Evolutionary conservation across 305 asterid species (phyloP), one percentile per base, ranked within the genome.

Genomic region (Rubia occidens): DNA sequence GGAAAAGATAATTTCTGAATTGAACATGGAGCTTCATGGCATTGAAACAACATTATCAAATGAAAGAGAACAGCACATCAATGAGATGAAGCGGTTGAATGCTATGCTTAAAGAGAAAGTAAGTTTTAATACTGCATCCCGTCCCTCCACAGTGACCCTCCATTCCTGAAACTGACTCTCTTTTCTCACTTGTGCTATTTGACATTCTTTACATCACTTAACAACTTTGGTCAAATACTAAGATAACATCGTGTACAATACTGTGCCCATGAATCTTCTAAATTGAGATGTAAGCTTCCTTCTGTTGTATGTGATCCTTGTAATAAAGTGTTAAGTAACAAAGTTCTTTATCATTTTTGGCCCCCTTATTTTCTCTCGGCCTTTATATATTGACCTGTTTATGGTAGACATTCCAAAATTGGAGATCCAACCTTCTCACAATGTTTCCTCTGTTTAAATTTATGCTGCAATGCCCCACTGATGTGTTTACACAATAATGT

Each of bases 1-100:
- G 87, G 99, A 91, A 81, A 91, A 84, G 88, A 81, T 89, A 70
- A 89, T 95, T 69, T 91, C 99, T 73, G 99, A 89, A 68, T 77
- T 95, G 81, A 95, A 91, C 76, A 72, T 78, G 83, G 99, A 95
- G 80, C 97, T 95, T 78, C 99, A 91, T 80, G 88, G 88, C 72
- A 74, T 95, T 59, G 99, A 95, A 83, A 87, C 85, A 66, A 84
- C 92, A 73, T 77, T 95, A 72, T 84, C 96, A 45, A 81, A 81
- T 84, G 98, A 95, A 77, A 90, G 96, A 69, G 99, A 89, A 75
- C 53, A 77, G 70, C 89, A 91, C 77, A 68, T 95, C 77, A 84
- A 80, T 71, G 98, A 95, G 86, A 80, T 89, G 83, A 95, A 95
- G 90, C 89, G 85, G 78, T 78, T 91, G 85, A 89, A 91, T 83